phyloP scores from a whole-genome alignment of 2,329 filamentous ascomycete species.

The Penicillium rolfsii region DNA sequence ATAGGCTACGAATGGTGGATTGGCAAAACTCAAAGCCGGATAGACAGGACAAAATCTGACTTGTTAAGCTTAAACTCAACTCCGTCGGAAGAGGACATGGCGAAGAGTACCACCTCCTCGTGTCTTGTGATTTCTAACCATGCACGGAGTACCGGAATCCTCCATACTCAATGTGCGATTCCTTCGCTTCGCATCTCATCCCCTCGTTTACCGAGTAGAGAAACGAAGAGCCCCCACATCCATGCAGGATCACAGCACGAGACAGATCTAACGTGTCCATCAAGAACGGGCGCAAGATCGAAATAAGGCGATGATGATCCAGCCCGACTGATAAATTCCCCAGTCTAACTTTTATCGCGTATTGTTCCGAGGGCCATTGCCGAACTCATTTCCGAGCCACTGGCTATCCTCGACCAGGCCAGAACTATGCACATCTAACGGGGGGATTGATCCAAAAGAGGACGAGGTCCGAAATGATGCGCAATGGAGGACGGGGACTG shows the following conservation, averaged over 20 bases:
- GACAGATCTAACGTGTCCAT: neutral
- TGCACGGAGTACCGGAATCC: too few relatives aligned
- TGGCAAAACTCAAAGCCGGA: neutral
- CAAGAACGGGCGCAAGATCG: neutral
- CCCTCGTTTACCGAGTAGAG: neutral
- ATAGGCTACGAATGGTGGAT: neutral
- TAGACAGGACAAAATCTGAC: neutral
- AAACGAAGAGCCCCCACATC: neutral
- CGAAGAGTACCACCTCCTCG: neutral
- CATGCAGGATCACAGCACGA: neutral
- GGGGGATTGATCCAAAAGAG: slow-evolving; percentile 5
- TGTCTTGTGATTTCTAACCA: neutral
- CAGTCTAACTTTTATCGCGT: neutral
- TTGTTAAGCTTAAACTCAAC: neutral
- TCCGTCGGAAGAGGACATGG: neutral
- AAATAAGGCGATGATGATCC: slow-evolving; percentile 1
- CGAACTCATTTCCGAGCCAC: slow-evolving; percentile 1
- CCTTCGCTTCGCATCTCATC: neutral
- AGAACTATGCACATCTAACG: neutral
- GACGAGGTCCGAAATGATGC: slow-evolving; percentile 13
- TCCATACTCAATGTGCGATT: neutral
- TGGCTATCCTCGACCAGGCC: slow-evolving; percentile 1
- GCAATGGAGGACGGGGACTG: neutral
- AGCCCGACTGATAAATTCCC: neutral
- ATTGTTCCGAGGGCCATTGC: neutral